Evolutionary conservation across 2,329 filamentous ascomycete species (phyloP), one percentile per base, ranked within the genome.

Genomic region (Hypoxylon rubiginosum): DNA sequence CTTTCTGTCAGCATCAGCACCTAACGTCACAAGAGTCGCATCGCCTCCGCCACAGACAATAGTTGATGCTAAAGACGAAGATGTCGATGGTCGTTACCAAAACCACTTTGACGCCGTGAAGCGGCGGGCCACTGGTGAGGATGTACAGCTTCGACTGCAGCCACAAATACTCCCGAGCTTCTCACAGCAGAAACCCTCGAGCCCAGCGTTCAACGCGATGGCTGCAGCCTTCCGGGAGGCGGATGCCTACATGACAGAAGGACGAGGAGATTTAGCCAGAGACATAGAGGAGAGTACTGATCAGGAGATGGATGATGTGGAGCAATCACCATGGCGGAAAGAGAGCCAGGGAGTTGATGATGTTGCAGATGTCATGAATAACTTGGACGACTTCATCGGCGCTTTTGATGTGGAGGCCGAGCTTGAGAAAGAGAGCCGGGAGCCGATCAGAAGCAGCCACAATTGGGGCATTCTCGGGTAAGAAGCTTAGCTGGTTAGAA

Each of bases 171-270:
- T 84, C 2, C 82, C 82, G 4, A 80, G 79, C 17, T 77, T 75
- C 11, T 84, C 82, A 4, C 83, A 85, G 65, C 79, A 79, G 64
- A 74, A 62, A 10, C 75, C 74, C 11, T 68, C 75, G 36, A 85
- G 82, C 32, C 81, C 82, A 6, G 72, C 72, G 0, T 67, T 83
- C 15, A 79, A 76, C 58, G 84, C 82, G 6, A 85, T 86, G 82
- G 84, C 84, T 0, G 77, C 83, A 63, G 82, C 82, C 6, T 87
- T 86, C 63, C 74, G 81, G 28, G 74, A 79, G n/a, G 84, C 82
- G 5, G 84, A 86, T 65, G 68, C 66, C 19, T 63, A 64, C 8
- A 58, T 65, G 10, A 32, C 21, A 11, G 53, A 26, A 7, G 32
- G 13, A 48, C 46, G 58, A 64, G 64, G 72, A 48, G 26, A 66